Evolutionary conservation across 2,329 filamentous ascomycete species (phyloP).

Genomic region (Curvularia lunata): DNA sequence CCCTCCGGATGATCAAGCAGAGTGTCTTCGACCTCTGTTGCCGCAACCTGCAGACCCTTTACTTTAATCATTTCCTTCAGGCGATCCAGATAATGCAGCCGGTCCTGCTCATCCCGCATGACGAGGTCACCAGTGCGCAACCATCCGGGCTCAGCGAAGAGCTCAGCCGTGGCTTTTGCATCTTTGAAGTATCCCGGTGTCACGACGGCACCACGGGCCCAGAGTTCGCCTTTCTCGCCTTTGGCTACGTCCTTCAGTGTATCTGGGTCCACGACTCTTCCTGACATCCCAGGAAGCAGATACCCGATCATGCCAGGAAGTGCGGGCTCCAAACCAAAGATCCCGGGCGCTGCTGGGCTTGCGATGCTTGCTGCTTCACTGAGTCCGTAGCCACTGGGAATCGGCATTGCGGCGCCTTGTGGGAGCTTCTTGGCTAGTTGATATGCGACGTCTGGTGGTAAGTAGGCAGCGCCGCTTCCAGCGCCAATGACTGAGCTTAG

Average conservation of each 20-base stretch:
- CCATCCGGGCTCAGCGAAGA: constrained; percentile 39
- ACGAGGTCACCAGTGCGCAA: constrained; percentile 40
- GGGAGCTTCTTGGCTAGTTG: constrained; percentile 38
- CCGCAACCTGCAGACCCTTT: constrained; percentile 58
- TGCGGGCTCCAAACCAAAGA: constrained; percentile 35
- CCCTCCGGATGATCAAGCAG: constrained; percentile 50
- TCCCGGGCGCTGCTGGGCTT: constrained; percentile 27
- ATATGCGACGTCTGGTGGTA: constrained; percentile 38
- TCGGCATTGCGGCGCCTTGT: constrained; percentile 29
- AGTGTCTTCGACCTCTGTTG: constrained; percentile 57
- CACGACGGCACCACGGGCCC: constrained; percentile 37
- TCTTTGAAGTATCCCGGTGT: constrained; percentile 44
- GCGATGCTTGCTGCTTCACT: constrained; percentile 41
- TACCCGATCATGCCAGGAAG: constrained; percentile 37
- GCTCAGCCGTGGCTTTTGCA: constrained; percentile 33
- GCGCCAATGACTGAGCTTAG: constrained; percentile 31
- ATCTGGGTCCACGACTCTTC: constrained; percentile 36
- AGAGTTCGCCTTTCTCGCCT: constrained; percentile 37
- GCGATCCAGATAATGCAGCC: constrained; percentile 46
- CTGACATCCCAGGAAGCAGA: constrained; percentile 39
- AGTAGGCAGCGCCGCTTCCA: constrained; percentile 37
- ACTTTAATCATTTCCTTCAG: constrained; percentile 57
- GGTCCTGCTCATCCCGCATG: constrained; percentile 33
- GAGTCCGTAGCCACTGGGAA: constrained; percentile 39
- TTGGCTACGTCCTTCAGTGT: constrained; percentile 33